phyloP scores from a whole-genome alignment of 495 filamentous ascomycete species.

The Aspergillus cavernicola region DNA sequence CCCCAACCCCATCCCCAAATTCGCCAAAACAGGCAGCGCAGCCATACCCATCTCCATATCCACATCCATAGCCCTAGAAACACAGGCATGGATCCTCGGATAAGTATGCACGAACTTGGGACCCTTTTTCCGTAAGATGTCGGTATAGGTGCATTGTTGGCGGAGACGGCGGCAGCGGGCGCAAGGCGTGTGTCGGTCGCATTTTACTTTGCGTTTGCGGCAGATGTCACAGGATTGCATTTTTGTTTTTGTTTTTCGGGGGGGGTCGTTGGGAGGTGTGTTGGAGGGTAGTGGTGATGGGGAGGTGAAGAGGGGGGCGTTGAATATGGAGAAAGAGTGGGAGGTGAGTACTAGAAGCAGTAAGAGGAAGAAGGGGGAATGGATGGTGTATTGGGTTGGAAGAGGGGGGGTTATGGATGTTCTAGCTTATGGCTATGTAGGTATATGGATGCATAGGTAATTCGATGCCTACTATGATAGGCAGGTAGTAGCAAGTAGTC shows the following conservation, averaged over 20 bases:
- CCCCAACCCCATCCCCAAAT: background rate
- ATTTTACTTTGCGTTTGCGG: slow-evolving; percentile 7
- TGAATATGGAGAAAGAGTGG: too few species aligned
- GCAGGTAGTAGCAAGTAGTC: too few species aligned
- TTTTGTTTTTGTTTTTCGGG: background rate
- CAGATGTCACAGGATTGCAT: slow-evolving; percentile 8
- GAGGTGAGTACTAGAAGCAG: too few species aligned
- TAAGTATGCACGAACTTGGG: slow-evolving; percentile 5
- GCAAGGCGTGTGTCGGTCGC: slow-evolving; percentile 1
- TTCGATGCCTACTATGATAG: too few species aligned
- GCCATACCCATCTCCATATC: background rate
- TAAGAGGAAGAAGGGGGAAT: too few species aligned
- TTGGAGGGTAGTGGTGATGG: background rate
- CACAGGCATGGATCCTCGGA: background rate
- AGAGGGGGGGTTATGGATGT: too few species aligned
- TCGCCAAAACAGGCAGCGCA: too few species aligned
- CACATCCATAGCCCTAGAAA: background rate
- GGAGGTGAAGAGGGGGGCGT: too few species aligned
- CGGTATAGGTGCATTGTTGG: background rate
- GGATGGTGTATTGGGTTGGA: too few species aligned
- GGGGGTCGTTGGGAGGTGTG: background rate
- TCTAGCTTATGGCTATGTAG: too few species aligned
- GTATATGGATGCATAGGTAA: too few species aligned
- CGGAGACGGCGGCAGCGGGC: slow-evolving; percentile 1
- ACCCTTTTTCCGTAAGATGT: slow-evolving; percentile 1